A percentile compares a stretch with the other conserved stretches of the same genome.
phyloP scores from a whole-genome alignment of 2,329 filamentous ascomycete genomes.

The Ophiocordyceps robertsii region DNA sequence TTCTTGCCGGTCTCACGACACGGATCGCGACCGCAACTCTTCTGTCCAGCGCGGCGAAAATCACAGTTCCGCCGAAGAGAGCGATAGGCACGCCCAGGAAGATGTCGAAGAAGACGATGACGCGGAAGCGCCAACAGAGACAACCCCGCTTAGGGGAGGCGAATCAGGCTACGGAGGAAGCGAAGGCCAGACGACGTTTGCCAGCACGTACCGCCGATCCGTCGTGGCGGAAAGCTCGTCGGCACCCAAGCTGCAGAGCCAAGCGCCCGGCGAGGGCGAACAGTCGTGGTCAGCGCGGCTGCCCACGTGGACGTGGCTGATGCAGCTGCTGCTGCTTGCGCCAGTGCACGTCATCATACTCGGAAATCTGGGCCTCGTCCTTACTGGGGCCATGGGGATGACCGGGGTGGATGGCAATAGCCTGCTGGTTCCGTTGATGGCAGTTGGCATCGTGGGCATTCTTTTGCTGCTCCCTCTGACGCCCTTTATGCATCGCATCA shows the following conservation, averaged over 20 bases:
- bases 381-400: constrained; percentile 61
- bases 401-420: constrained; percentile 74
- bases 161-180: constrained; percentile 21
- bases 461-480: constrained; percentile 62
- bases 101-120: constrained; percentile 6
- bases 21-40: constrained; percentile 28
- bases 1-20: constrained; percentile 41
- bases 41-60: constrained; percentile 20
- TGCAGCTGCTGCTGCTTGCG: constrained; percentile 71
- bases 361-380: constrained; percentile 61
- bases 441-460: constrained; percentile 53
- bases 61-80: neutral
- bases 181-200: constrained; percentile 33
- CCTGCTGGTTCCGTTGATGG: constrained; percentile 56
- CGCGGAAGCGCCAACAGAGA: constrained; percentile 31
- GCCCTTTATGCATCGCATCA: constrained; percentile 79
- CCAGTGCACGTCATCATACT: constrained; percentile 67
- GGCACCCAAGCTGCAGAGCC: constrained; percentile 9
- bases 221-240: constrained; percentile 15
- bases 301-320: constrained; percentile 73
- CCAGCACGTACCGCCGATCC: constrained; percentile 40
- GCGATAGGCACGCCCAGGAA: neutral
- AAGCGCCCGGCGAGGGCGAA: constrained; percentile 50
- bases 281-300: constrained; percentile 75
- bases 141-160: constrained; percentile 35